Conservation (phyloP, 1,284 basidiomycete genomes). For the Papiliotrema fonsecae region DNA sequence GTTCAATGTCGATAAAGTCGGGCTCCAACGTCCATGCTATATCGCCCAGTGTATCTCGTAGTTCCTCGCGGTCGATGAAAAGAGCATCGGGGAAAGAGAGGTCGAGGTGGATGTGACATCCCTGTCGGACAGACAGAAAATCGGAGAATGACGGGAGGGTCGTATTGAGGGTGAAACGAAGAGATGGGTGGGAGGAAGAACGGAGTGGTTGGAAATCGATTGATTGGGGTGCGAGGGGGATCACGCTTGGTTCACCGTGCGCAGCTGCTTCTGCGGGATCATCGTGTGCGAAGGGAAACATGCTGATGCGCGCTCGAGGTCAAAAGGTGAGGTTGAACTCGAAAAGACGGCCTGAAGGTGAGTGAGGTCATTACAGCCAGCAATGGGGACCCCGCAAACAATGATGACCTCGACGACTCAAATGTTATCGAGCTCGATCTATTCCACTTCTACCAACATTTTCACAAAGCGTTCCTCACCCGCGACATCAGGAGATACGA, state of each 20-base stretch:
- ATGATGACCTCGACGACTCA: background rate
- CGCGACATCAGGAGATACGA: background rate
- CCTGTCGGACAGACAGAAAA: background rate
- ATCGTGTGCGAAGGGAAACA: background rate
- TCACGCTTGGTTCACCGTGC: background rate
- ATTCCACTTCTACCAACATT: background rate
- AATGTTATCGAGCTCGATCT: background rate
- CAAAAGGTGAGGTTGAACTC: background rate
- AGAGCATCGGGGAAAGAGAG: conserved; percentile 31
- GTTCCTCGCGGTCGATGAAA: conserved; percentile 31
- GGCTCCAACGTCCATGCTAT: conserved; percentile 15
- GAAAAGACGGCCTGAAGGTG: background rate
- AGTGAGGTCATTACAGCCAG: no score
- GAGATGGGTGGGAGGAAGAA: conserved; percentile 11
- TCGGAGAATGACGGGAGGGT: background rate
- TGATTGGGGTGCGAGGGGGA: background rate
- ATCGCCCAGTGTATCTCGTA: conserved; percentile 11
- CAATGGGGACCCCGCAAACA: background rate
- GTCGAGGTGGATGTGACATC: conserved; percentile 12
- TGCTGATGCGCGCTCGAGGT: background rate
- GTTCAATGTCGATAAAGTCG: conserved; percentile 28
- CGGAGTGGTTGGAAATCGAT: conserved; percentile 7
- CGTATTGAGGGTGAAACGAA: conserved; percentile 4
- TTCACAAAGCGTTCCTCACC: background rate
- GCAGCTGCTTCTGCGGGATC: background rate